phyloP scores from a whole-genome alignment of 2,329 filamentous ascomycete genomes.

The Didymella glomerata region DNA sequence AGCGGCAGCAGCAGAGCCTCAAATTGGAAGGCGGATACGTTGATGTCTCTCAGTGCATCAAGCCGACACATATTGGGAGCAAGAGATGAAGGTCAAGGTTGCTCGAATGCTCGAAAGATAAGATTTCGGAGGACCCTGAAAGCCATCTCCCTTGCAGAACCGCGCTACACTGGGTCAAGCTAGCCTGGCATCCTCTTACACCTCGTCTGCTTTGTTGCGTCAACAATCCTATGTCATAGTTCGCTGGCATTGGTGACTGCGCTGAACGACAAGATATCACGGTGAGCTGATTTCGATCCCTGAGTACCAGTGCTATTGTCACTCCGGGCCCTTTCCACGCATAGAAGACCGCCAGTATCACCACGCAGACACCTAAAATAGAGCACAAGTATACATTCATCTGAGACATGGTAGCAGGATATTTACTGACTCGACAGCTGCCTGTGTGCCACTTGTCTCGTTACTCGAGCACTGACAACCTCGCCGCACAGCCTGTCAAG shows the following conservation, averaged over 20 bases:
- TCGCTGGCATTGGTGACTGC: neutral
- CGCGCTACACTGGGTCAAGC: conserved; percentile 2
- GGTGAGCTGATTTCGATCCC: neutral
- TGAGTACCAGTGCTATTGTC: neutral
- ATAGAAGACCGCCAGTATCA: no score
- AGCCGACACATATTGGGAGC: neutral
- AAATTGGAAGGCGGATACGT: neutral
- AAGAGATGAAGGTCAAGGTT: neutral
- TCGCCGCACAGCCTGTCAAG: neutral
- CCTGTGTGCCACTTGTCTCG: neutral
- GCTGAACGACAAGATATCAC: neutral
- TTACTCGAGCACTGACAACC: neutral
- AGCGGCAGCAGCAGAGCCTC: conserved; percentile 2
- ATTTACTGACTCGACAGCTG: no score
- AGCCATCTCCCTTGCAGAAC: neutral
- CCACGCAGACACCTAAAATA: no score
- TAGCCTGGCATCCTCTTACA: neutral
- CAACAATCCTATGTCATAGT: neutral
- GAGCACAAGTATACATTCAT: neutral
- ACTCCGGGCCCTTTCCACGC: neutral
- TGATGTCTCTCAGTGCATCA: neutral
- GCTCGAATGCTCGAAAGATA: neutral
- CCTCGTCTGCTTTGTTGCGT: neutral
- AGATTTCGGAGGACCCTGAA: conserved; percentile 1
- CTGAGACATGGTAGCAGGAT: no score